These are phyloP conservation scores for Limonium bicolor DNA, from an alignment of 148 eudicot species.

Conservation along the genomic window DNA sequence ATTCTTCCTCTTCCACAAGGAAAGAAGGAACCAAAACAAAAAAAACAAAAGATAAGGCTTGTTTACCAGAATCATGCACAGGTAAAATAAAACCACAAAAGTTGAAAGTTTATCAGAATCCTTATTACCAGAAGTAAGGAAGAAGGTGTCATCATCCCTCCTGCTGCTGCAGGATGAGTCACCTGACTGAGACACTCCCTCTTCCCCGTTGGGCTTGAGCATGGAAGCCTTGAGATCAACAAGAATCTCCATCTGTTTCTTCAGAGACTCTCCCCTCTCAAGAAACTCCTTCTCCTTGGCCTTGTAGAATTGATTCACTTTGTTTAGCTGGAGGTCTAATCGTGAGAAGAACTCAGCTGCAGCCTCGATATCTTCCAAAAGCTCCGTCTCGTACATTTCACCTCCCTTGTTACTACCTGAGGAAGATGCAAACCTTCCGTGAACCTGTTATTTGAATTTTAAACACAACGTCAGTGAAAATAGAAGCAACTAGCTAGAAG, in stretches of 20 bases:
- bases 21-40: background rate
- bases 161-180: constrained; percentile 39
- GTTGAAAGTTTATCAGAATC: background rate
- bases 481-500: background rate
- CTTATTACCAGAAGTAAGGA: background rate
- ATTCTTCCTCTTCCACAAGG: constrained; percentile 36
- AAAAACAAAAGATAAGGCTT: background rate
- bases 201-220: constrained; percentile 21
- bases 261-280: constrained; percentile 60
- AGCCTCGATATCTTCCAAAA: constrained; percentile 71
- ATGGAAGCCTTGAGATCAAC: constrained; percentile 35
- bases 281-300: constrained; percentile 71
- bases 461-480: too few species aligned
- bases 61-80: background rate
- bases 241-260: constrained; percentile 68
- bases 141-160: constrained; percentile 19
- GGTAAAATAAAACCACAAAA: background rate
- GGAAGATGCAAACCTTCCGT: constrained; percentile 46
- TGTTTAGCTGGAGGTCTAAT: constrained; percentile 80
- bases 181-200: constrained; percentile 31
- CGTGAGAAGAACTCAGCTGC: constrained; percentile 61
- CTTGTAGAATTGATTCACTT: constrained; percentile 75
- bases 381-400: constrained; percentile 67
- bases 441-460: too few species aligned
- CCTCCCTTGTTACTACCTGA: constrained; percentile 45